phyloP scores from a whole-genome alignment of 768 basidiomycete genomes.

The Tulasnella sp. region DNA sequence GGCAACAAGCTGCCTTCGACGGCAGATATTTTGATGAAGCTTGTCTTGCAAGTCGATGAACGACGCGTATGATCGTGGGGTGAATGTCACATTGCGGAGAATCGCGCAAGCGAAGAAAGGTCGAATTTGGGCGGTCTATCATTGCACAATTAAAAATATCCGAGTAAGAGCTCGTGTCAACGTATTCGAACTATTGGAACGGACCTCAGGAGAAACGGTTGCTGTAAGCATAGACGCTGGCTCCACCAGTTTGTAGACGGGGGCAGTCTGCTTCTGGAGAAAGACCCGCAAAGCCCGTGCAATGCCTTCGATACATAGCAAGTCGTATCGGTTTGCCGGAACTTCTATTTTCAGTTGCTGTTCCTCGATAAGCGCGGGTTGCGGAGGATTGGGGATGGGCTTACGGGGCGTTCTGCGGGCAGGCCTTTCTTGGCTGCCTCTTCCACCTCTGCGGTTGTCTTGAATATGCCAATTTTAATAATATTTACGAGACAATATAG shows the following conservation, averaged over 20 bases:
- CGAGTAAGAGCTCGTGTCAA: neutral
- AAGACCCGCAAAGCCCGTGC: constrained; percentile 78
- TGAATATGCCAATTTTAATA: constrained; percentile 10
- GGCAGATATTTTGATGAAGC: constrained; percentile 90
- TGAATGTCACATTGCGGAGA: constrained; percentile 84
- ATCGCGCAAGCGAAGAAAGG: constrained; percentile 88
- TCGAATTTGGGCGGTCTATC: constrained; percentile 69
- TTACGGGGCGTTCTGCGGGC: constrained; percentile 75
- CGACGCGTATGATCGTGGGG: constrained; percentile 79
- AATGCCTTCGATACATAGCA: constrained; percentile 95
- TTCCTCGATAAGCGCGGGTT: neutral
- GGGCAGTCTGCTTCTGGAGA: constrained; percentile 58
- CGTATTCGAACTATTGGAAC: constrained; percentile 22
- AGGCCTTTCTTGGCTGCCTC: constrained; percentile 74
- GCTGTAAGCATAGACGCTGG: constrained; percentile 64
- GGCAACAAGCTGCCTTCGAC: constrained; percentile 81
- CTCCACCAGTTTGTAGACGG: constrained; percentile 64
- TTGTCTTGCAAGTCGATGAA: constrained; percentile 99
- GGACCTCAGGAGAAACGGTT: constrained; percentile 63
- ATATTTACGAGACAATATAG: neutral
- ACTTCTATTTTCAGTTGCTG: constrained; percentile 98
- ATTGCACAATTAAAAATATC: neutral
- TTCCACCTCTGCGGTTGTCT: constrained; percentile 88
- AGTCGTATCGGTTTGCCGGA: constrained; percentile 98
- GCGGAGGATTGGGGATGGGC: constrained; percentile 23